Base-by-base conservation (phyloP, 164 flowering plant genomes). In the Liquidambar formosana region DNA sequence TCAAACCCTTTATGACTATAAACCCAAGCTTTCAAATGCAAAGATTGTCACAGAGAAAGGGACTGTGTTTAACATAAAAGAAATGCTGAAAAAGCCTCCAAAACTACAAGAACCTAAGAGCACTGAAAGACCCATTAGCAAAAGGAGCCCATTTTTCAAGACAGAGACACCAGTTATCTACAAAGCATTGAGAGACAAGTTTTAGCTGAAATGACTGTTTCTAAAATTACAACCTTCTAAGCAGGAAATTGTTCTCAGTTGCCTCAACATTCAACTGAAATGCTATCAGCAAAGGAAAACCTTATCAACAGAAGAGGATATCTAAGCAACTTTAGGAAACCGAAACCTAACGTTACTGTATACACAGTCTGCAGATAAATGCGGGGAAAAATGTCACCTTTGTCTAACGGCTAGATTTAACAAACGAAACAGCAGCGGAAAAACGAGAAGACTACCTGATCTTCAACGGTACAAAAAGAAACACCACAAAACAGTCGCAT, bases 391-490 rank as follows among this genome's bases (percentile, higher is more conserved):
- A 26, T 58, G n/a, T 10, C 2, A 28, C 43, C 45, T 60, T 58
- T 27, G 19, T 58, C 22, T 60, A 60, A 60, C 63, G 45, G 63
- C 45, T 60, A n/a, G 43, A 60, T 60, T 60, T 27, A 45, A 60
- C 45, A 13, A 11, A 46, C 10, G 49, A 46, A 46, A 46, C 49
- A 11, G 63, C 45, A 18, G 28, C 16, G 11, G 52, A 63, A 48
- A 46, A 63, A 46, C 51, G 19, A 63, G 19, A 45, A 22, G 65
- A 22, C 12, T 59, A 8, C 54, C 8, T 43, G 38, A 63, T 46
- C 52, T 46, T 63, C 10, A 21, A 46, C 52, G 33, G 16, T 19
- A 14, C 26, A 27, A 19, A 12, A 43, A 61, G 26, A 8, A 61
- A 16, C 52, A 4, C 26, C 28, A 22, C 33, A 23, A 45, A 22